Conservation (phyloP, 306 rosid species). For the Vigna trinervia region DNA sequence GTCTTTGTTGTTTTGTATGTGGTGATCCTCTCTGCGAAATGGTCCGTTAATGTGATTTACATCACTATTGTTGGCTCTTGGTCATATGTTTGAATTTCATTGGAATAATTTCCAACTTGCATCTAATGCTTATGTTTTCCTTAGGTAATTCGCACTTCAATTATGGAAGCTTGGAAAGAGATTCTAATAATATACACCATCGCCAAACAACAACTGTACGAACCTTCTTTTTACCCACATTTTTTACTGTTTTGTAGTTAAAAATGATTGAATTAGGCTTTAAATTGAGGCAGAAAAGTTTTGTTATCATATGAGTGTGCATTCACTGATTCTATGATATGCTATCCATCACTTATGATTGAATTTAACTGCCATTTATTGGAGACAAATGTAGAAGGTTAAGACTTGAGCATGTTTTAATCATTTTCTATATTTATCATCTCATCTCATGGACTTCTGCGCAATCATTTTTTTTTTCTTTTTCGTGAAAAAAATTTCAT, state of each 20-base stretch:
- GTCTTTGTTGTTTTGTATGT: slow-evolving; percentile 10
- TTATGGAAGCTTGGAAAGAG: slow-evolving; percentile 62
- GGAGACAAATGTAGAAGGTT: slow-evolving; percentile 9
- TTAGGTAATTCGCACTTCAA: slow-evolving; percentile 63
- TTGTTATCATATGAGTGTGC: slow-evolving; percentile 3
- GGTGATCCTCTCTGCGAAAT: slow-evolving; percentile 30
- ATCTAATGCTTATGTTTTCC: slow-evolving; percentile 42
- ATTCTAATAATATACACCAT: slow-evolving; percentile 46
- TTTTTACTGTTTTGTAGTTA: slow-evolving; percentile 26
- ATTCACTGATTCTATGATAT: slow-evolving; percentile 17
- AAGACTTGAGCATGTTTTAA: slow-evolving; percentile 7
- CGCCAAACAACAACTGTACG: slow-evolving; percentile 60
- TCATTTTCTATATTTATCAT: slow-evolving; percentile 25
- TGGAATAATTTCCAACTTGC: slow-evolving; percentile 1
- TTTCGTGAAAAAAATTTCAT: neutral
- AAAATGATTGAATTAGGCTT: slow-evolving; percentile 26
- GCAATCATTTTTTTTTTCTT: neutral
- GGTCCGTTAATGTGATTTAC: slow-evolving; percentile 1
- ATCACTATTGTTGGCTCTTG: slow-evolving; percentile 18
- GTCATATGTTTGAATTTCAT: slow-evolving; percentile 37
- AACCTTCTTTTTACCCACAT: slow-evolving; percentile 14
- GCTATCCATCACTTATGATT: neutral
- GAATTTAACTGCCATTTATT: slow-evolving; percentile 26
- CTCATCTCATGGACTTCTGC: neutral
- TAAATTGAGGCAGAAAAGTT: slow-evolving; percentile 3